Conservation (phyloP, 1,284 basidiomycete genomes). For the Tausonia pullulans region DNA sequence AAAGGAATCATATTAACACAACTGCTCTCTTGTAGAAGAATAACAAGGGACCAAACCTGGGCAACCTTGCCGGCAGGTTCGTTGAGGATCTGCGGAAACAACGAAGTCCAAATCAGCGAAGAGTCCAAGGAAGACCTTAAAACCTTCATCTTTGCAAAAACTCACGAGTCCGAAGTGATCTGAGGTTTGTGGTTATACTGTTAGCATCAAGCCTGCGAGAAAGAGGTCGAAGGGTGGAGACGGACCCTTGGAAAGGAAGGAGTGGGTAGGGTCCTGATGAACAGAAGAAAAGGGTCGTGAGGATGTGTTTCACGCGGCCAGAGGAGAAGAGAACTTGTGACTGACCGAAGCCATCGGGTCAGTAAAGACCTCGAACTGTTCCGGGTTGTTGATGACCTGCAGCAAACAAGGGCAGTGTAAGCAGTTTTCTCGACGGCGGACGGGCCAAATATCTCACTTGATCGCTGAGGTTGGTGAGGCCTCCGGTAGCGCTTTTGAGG, state of each 20-base stretch:
- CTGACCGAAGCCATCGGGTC: not conserved
- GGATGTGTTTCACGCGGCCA: not conserved
- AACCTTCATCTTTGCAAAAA: constrained; percentile 36
- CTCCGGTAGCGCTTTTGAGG: constrained; percentile 51
- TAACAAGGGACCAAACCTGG: constrained; percentile 28
- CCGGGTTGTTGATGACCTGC: constrained; percentile 64
- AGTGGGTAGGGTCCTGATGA: constrained; percentile 70
- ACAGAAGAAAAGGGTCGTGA: not conserved
- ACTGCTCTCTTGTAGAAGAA: not conserved
- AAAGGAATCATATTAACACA: no score
- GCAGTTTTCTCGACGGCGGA: no score
- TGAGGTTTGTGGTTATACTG: constrained; percentile 13
- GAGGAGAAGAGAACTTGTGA: not conserved
- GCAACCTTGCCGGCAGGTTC: constrained; percentile 66
- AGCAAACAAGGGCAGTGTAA: no score
- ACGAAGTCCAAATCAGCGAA: no score
- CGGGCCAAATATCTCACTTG: no score
- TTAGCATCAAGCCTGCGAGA: not conserved
- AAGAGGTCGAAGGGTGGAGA: no score
- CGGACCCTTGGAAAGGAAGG: constrained; percentile 37
- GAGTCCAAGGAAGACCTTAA: no score
- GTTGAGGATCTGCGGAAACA: constrained; percentile 26
- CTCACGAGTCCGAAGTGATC: constrained; percentile 26
- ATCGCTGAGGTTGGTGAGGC: constrained; percentile 50
- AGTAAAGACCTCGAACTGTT: constrained; percentile 55